Percentiles rank a stretch among this genome's conserved stretches.
Conservation (phyloP, 306 rosid genomes). For the Cicer arietinum region DNA sequence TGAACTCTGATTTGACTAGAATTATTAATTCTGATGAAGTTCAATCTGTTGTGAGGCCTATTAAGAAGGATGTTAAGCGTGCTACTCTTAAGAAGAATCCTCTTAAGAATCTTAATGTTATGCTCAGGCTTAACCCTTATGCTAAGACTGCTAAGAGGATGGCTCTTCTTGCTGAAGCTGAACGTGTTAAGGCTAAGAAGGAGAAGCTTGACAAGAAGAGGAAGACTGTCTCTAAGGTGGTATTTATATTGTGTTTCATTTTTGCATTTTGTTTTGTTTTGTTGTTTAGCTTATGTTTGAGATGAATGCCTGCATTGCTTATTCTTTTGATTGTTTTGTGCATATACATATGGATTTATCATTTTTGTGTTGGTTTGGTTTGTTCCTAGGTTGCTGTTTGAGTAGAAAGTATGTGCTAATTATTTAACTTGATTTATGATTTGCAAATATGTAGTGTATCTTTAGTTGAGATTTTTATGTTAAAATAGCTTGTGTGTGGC, state of each 20-base stretch:
- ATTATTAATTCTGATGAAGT: constrained; percentile 85
- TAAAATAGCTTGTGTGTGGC: no score
- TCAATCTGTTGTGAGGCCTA: constrained; percentile 11
- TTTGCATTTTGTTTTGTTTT: background rate
- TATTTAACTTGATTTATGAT: background rate
- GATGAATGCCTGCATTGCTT: background rate
- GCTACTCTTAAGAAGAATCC: constrained; percentile 12
- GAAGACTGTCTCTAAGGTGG: constrained; percentile 7
- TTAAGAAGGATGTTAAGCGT: constrained; percentile 10
- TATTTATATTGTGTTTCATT: background rate
- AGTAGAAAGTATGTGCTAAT: background rate
- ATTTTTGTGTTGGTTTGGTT: background rate
- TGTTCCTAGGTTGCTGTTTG: background rate
- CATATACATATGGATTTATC: background rate
- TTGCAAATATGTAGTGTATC: no score
- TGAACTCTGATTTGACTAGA: constrained; percentile 43
- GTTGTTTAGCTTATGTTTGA: background rate
- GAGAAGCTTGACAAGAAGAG: constrained; percentile 27
- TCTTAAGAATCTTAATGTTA: constrained; percentile 24
- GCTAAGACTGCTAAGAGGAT: constrained; percentile 9
- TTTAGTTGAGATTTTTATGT: no score
- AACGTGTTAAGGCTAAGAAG: background rate
- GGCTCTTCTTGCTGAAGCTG: constrained; percentile 16
- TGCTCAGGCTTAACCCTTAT: constrained; percentile 6
- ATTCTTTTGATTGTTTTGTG: background rate